A percentile compares a stretch with the other conserved stretches of the same genome.
Evolutionary conservation across 441 rosid species (phyloP).

Genomic region (Gossypium davidsonii): DNA sequence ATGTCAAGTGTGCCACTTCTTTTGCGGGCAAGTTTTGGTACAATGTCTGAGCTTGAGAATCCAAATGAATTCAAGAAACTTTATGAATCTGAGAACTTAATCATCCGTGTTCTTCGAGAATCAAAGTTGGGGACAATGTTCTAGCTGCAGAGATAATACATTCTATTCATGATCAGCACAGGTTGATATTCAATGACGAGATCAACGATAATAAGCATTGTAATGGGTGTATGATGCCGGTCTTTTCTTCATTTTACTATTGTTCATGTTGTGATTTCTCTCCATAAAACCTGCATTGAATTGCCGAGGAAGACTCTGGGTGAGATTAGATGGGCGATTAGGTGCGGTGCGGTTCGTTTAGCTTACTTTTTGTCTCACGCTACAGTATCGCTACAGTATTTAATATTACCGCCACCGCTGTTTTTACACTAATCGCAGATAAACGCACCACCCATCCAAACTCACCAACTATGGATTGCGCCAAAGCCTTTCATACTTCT

Average conservation of each 20-base stretch:
- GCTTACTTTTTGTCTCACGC: no score
- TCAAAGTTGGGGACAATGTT: background rate
- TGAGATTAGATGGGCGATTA: no score
- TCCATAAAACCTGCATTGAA: no score
- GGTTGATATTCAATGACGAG: background rate
- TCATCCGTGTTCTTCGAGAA: background rate
- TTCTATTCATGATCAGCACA: background rate
- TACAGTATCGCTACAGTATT: no score
- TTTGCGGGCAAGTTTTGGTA: background rate
- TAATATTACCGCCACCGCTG: no score
- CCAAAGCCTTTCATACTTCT: no score
- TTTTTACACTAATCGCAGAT: no score
- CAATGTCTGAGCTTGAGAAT: background rate
- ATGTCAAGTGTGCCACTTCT: constrained; percentile 8
- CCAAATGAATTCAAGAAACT: no score
- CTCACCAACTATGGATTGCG: background rate
- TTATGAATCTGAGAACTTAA: background rate
- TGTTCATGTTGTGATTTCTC: no score
- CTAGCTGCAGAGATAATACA: no score
- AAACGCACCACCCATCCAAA: no score
- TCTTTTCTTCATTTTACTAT: background rate
- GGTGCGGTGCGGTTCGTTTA: no score
- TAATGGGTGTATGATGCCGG: background rate
- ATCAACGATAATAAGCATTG: background rate
- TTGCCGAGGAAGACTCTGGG: background rate